Evolutionary conservation across 179 eudicot genomes (phyloP), one percentile per base, ranked within the genome.

Genomic region (Pouteria campechiana): DNA sequence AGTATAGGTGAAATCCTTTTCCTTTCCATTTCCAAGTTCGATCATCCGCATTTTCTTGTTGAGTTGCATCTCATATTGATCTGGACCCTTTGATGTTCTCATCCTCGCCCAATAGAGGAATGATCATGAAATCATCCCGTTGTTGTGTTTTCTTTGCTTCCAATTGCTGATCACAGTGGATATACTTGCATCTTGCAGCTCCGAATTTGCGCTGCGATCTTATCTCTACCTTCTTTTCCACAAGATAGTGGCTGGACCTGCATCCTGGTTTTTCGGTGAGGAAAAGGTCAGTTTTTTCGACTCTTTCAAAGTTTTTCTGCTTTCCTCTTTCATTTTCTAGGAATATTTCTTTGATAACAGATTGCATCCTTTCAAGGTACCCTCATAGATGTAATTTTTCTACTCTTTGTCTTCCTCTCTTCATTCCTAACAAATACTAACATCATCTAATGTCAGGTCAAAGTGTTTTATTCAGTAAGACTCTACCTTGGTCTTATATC

Each of bases 381-480:
- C n/a, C n/a, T n/a, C n/a, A n/a, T n/a, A n/a, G n/a, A n/a, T n/a
- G n/a, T n/a, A n/a, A 4, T 35, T 2, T 37, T 18, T 20, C 29
- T 21, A 24, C 25, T 17, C 23, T 10, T 0, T 5, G 15, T 19
- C 2, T 32, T 21, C 11, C 31, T 17, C 2, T 14, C 3, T 8
- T 48, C 17, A 34, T 55, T 32, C 41, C 6, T 14, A n/a, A 17
- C 10, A 3, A 22, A 17, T 41, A n/a, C n/a, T n/a, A n/a, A 17
- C 32, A 35, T 52, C 25, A 58, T 10, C 8, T 30, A 14, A 48
- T 9, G 3, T 25, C 75, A 90, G 98, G 93, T 86, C 42, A 74
- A 60, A 63, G 98, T 86, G 20, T 90, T 90, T 45, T 86, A 79
- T 79, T 87, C 95, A 9, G 69, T 86, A 53, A 71, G 98, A 72